These are phyloP conservation scores for Yamadazyma songkhlaensis DNA, from an alignment of 1,139 yeast genomes.

Conservation along the genomic window DNA sequence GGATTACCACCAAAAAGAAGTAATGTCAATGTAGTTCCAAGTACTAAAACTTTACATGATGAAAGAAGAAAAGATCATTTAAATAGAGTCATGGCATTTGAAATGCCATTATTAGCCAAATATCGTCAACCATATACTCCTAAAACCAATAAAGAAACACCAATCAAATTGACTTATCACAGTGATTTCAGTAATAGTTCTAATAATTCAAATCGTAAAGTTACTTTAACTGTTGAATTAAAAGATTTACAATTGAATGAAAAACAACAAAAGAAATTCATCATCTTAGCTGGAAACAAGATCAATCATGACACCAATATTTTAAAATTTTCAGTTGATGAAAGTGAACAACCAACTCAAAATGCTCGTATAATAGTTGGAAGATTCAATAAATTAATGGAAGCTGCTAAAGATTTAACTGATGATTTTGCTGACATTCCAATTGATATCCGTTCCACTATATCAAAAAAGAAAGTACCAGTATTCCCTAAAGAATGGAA, in stretches of 20 bases:
- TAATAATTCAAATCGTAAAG: slow-evolving; percentile 70
- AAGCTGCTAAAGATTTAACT: slow-evolving; percentile 60
- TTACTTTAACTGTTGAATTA: slow-evolving; percentile 56
- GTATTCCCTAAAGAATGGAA: slow-evolving; percentile 83
- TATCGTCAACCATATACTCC: slow-evolving; percentile 65
- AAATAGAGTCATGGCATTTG: slow-evolving; percentile 85
- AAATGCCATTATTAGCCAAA: slow-evolving; percentile 79
- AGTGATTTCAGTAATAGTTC: slow-evolving; percentile 69
- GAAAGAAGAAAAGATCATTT: slow-evolving; percentile 43
- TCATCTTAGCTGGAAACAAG: slow-evolving; percentile 75
- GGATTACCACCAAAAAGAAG: slow-evolving; percentile 42
- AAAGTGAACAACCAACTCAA: slow-evolving; percentile 76
- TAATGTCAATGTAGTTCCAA: slow-evolving; percentile 36
- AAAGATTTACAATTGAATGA: slow-evolving; percentile 51
- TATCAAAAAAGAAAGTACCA: slow-evolving; percentile 41
- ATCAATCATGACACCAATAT: slow-evolving; percentile 60
- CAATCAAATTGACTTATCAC: slow-evolving; percentile 66
- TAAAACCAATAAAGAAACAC: slow-evolving; percentile 39
- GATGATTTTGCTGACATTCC: slow-evolving; percentile 79
- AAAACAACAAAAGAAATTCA: slow-evolving; percentile 67
- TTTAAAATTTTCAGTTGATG: slow-evolving; percentile 61
- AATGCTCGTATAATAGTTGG: slow-evolving; percentile 75
- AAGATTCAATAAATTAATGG: slow-evolving; percentile 56
- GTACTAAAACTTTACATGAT: slow-evolving; percentile 38
- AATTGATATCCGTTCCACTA: slow-evolving; percentile 70